phyloP scores from a whole-genome alignment of 345 rosid species.

The Aurinia saxatilis region DNA sequence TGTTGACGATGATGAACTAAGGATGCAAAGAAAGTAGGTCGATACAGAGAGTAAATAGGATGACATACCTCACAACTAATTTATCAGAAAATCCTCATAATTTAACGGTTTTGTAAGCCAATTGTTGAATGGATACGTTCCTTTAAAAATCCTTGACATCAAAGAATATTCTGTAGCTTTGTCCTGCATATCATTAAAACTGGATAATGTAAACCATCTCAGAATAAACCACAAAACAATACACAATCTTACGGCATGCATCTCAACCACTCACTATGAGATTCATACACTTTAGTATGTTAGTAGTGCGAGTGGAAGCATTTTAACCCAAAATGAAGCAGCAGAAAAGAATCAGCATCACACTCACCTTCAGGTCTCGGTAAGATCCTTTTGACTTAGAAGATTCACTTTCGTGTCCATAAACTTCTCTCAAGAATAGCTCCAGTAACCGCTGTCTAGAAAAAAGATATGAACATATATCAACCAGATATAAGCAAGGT shows the following conservation, averaged over 20 bases:
- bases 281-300: not conserved
- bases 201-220: not conserved
- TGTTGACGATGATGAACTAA: not conserved
- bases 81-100: conserved; percentile 23
- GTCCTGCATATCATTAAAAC: conserved; percentile 41
- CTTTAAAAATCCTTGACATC: conserved; percentile 28
- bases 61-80: conserved; percentile 18
- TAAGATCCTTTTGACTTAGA: conserved; percentile 34
- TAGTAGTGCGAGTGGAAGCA: conserved; percentile 1
- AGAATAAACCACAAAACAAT: not conserved
- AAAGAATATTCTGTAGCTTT: conserved; percentile 42
- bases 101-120: conserved; percentile 26
- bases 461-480: not conserved
- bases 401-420: conserved; percentile 22
- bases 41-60: conserved; percentile 1
- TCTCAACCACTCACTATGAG: not conserved
- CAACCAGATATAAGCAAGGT: not conserved
- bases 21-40: conserved; percentile 5
- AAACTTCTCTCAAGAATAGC: conserved; percentile 37
- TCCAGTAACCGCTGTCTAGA: conserved; percentile 55
- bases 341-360: conserved; percentile 17
- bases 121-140: conserved; percentile 27
- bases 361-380: conserved; percentile 70
- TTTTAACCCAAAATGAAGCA: not conserved
- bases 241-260: not conserved